Evolutionary conservation across 371 early-diverging fungal species (phyloP), one percentile per base, ranked within the genome.

Genomic region (Rhizopus delemar): DNA sequence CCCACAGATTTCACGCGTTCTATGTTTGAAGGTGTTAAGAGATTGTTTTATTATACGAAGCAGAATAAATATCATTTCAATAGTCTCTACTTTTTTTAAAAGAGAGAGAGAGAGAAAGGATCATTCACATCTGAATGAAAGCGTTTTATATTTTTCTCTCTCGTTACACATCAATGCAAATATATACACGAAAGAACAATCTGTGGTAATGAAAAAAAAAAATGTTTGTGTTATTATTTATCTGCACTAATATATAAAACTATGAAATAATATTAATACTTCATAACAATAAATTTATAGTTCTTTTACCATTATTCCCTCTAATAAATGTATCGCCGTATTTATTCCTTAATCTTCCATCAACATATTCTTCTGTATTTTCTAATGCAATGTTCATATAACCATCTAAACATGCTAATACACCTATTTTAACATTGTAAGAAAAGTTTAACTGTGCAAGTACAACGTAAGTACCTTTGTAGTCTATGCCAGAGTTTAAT

Each of bases 331-430:
- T 91, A 66, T 97, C 97, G 22, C 97, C 97, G 69, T 95, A 98
- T 52, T 81, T 86, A 77, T 95, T 93, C 68, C 90, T 95, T 46
- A 93, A 72, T 57, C 88, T 80, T 9, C 97, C 97, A 69, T 95
- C 90, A 16, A 95, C 95, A 59, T 89, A 96, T 72, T 98, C 98
- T 69, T 96, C 91, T 3, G 96, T 96, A 65, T 95, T 90, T 75
- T 96, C 96, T 70, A 98, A 67, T 5, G 96, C 97, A 73, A 98
- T 95, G 75, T 98, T 97, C 98, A 98, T 98, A 69, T 95, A 97
- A n/a, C 97, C 97, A 75, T 98, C 98, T 62, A 98, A 70, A 72
- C 97, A 98, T n/a, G 96, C 91, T 53, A 98, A 78, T 11, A 89
- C 85, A 11, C 94, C 96, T 92, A 74, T 8, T 36, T 22, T 29